Evolutionary conservation across 1,284 basidiomycete species (phyloP).

Genomic region (Calocybe gambosa): DNA sequence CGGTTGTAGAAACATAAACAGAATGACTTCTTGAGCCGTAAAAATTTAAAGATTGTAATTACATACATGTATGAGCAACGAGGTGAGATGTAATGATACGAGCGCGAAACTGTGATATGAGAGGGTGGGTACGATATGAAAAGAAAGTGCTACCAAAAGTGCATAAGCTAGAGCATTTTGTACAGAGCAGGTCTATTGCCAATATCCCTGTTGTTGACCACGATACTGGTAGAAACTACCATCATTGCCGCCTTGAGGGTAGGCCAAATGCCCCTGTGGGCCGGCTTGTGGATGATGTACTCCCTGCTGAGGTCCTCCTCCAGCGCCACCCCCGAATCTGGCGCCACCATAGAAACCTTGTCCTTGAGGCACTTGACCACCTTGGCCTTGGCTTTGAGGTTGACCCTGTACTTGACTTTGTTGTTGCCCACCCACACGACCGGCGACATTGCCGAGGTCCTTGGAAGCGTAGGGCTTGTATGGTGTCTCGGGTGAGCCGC

Average conservation of each 20-base stretch:
- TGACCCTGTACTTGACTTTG: constrained; percentile 31
- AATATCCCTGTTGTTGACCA: constrained; percentile 63
- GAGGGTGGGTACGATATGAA: constrained; percentile 15
- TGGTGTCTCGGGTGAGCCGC: constrained; percentile 59
- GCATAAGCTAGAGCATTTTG: constrained; percentile 15
- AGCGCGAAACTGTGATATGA: constrained; percentile 16
- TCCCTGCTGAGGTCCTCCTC: constrained; percentile 37
- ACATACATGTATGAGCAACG: constrained; percentile 24
- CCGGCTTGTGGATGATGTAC: constrained; percentile 42
- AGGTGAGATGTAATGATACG: constrained; percentile 25
- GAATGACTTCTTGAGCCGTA: not conserved
- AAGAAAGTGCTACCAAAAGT: constrained; percentile 18
- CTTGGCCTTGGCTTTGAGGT: constrained; percentile 35
- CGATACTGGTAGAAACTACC: constrained; percentile 64
- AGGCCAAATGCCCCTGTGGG: constrained; percentile 60
- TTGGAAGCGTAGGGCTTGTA: constrained; percentile 71
- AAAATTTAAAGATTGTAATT: not conserved
- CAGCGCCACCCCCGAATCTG: constrained; percentile 45
- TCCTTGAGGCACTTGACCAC: constrained; percentile 41
- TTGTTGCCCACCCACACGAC: constrained; percentile 37
- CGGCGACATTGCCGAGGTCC: constrained; percentile 47
- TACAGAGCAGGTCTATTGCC: constrained; percentile 42
- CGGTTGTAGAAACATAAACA: too few relatives aligned
- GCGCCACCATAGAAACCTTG: constrained; percentile 61
- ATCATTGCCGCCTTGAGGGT: constrained; percentile 57